Percentiles rank a stretch among this genome's conserved stretches.
These are phyloP conservation scores for Capsicum rhomboideum DNA, from an alignment of 257 asterid species.

Conservation along the genomic window DNA sequence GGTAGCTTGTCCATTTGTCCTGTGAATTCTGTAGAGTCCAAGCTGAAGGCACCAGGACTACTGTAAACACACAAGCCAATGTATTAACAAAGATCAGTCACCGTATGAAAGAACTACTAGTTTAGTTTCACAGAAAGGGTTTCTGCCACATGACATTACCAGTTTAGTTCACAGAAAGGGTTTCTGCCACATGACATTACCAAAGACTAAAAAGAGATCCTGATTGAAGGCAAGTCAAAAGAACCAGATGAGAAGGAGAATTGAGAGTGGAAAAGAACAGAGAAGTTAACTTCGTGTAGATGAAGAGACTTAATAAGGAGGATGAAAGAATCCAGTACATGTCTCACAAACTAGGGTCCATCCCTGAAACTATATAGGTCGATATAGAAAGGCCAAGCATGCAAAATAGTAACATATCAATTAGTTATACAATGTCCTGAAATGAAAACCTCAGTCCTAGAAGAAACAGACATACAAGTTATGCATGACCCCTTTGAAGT, in stretches of 20 bases:
- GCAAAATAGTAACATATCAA: neutral
- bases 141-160: neutral
- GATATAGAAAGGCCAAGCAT: neutral
- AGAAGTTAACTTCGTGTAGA: neutral
- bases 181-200: neutral
- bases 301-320: neutral
- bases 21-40: neutral
- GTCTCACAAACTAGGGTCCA: neutral
- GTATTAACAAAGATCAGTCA: neutral
- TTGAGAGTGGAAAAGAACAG: neutral
- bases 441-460: neutral
- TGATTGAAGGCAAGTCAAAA: neutral
- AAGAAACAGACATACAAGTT: neutral
- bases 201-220: neutral
- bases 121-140: neutral
- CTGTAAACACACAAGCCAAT: neutral
- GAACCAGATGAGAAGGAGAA: neutral
- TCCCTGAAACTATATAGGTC: neutral
- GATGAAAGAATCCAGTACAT: neutral
- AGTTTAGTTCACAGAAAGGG: neutral
- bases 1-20: neutral
- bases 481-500: neutral
- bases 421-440: neutral
- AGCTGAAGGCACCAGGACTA: neutral
- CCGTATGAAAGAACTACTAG: neutral